Evolutionary conservation across 2,329 filamentous ascomycete species (phyloP).

Genomic region (Fusarium palustre): DNA sequence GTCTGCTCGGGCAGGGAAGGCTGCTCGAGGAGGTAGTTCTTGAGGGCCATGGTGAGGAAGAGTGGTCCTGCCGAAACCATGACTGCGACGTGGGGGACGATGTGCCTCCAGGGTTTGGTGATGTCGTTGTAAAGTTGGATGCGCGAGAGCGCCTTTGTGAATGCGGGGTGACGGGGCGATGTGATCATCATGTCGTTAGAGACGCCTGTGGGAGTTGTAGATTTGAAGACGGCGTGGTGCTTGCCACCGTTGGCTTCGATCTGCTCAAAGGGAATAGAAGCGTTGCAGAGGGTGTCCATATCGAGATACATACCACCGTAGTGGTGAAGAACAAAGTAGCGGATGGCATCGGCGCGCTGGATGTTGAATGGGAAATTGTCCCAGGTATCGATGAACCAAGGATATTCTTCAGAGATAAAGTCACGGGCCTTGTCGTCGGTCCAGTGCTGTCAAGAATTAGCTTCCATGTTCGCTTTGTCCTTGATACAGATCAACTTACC

Average conservation of each 20-base stretch:
- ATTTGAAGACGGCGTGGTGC: constrained; percentile 50
- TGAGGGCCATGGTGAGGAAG: constrained; percentile 81
- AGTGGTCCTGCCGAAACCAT: constrained; percentile 84
- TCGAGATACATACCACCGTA: constrained; percentile 82
- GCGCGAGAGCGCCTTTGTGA: constrained; percentile 74
- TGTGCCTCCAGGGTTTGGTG: constrained; percentile 70
- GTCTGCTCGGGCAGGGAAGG: constrained; percentile 49
- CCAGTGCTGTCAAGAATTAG: constrained; percentile 67
- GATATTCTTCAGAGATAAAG: constrained; percentile 76
- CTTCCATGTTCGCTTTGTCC: background rate
- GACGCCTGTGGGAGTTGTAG: constrained; percentile 79
- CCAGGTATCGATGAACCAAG: constrained; percentile 78
- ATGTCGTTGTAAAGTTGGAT: constrained; percentile 71
- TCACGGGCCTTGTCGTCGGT: constrained; percentile 74
- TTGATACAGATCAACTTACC: constrained; percentile 52
- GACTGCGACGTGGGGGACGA: constrained; percentile 76
- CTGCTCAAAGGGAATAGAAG: constrained; percentile 46
- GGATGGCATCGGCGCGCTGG: constrained; percentile 77
- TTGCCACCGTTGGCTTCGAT: constrained; percentile 41
- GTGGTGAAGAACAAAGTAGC: constrained; percentile 79
- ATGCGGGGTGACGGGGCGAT: constrained; percentile 79
- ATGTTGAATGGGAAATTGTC: constrained; percentile 77
- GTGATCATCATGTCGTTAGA: constrained; percentile 85
- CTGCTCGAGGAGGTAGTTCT: constrained; percentile 72
- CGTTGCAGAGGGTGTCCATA: constrained; percentile 51